Conservation (phyloP, 345 rosid genomes). For the Lumnitzera racemosa region DNA sequence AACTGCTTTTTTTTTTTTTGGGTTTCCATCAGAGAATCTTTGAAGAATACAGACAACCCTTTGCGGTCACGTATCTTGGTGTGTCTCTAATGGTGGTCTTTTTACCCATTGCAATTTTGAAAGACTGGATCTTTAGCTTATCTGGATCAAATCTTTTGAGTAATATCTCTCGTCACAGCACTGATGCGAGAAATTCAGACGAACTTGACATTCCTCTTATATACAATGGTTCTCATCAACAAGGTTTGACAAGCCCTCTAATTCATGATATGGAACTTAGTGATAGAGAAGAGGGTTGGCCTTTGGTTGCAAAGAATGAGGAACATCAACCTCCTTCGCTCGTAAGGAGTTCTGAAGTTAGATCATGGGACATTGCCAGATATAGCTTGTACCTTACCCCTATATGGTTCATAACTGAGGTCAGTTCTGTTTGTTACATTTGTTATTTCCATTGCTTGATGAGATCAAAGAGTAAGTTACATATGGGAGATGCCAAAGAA, state of each 20-base stretch:
- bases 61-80: constrained; percentile 52
- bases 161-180: constrained; percentile 4
- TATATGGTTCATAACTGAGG: constrained; percentile 66
- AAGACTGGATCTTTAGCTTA: constrained; percentile 33
- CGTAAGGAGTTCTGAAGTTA: constrained; percentile 10
- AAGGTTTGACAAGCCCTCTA: constrained; percentile 14
- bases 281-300: constrained; percentile 42
- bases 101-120: constrained; percentile 41
- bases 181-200: constrained; percentile 11
- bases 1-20: neutral
- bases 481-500: too few species aligned
- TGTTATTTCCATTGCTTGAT: neutral
- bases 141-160: constrained; percentile 4
- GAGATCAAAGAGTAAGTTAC: too few species aligned
- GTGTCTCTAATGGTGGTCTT: constrained; percentile 58
- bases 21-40: constrained; percentile 41
- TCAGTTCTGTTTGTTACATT: constrained; percentile 5
- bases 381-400: constrained; percentile 53
- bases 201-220: constrained; percentile 37
- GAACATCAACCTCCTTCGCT: constrained; percentile 19
- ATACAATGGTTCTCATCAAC: constrained; percentile 21
- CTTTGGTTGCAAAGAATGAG: constrained; percentile 23
- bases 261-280: constrained; percentile 24
- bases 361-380: constrained; percentile 34
- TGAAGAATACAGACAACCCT: constrained; percentile 45